Evolutionary conservation across 805 yeast genomes (phyloP).

Genomic region (Kregervanrija fluxuum): DNA sequence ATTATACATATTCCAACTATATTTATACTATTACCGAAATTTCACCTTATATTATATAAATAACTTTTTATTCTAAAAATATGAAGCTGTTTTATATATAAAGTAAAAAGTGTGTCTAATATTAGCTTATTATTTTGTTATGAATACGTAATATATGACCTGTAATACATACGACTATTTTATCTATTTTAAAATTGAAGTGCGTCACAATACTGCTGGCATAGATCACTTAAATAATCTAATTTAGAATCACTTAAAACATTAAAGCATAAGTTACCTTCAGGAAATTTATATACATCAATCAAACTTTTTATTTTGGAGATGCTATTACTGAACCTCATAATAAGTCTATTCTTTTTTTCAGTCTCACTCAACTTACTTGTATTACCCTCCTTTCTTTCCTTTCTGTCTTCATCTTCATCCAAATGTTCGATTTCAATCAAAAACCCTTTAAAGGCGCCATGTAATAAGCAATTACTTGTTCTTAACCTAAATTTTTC

Average conservation of each 20-base stretch:
- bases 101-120: too few relatives aligned
- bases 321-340: constrained; percentile 28
- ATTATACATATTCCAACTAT: not conserved
- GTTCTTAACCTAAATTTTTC: constrained; percentile 52
- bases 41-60: too few relatives aligned
- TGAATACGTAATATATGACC: too few relatives aligned
- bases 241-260: constrained; percentile 31
- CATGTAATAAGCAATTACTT: constrained; percentile 68
- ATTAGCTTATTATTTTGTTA: too few relatives aligned
- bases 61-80: too few relatives aligned
- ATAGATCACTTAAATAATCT: constrained; percentile 30
- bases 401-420: constrained; percentile 10
- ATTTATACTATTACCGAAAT: not conserved
- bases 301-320: constrained; percentile 27
- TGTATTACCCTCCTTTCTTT: constrained; percentile 6
- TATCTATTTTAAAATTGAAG: constrained; percentile 23
- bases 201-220: constrained; percentile 35
- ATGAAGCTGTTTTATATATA: too few relatives aligned
- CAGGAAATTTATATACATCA: constrained; percentile 28
- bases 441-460: constrained; percentile 62
- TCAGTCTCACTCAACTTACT: constrained; percentile 9
- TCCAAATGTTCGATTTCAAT: constrained; percentile 47
- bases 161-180: not conserved
- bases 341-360: constrained; percentile 20
- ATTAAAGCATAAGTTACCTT: constrained; percentile 30